Base-by-base conservation (phyloP, 805 yeast species). In the Metschnikowia chrysomelidarum region DNA sequence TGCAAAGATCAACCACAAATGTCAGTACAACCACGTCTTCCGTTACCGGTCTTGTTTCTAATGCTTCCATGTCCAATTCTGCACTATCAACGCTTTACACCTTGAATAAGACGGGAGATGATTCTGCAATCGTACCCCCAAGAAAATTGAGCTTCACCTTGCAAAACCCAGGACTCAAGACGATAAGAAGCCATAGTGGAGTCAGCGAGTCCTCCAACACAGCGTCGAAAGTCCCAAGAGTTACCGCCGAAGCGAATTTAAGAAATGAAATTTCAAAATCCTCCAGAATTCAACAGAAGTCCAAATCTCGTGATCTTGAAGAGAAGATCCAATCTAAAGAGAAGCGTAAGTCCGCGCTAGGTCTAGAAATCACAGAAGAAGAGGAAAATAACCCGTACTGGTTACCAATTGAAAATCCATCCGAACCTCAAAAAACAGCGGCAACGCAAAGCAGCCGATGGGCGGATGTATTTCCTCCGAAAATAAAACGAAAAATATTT, bases 401-500 rank as follows among this genome's bases (percentile, higher is more conserved):
- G 70, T 54, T 59, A 24, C 60, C 55, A 12, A 54, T 68, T 8
- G 43, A 45, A 4, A 91, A 89, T 49, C 96, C 97, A 0, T 87
- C 96, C 0, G 75, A 75, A 39, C 80, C 81, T 2, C 37, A 38
- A 11, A 13, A 21, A 10, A 12, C 20, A 1, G 22, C 32, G 16
- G 34, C 36, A 4, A 35, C 40, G 6, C 31, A 34, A 20, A 71
- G 76, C 28, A 91, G 95, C 5, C 74, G 95, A 39, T 93, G 98
- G 98, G 80, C 80, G 37, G 87, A 84, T 59, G 95, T 88, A 1
- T 87, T 87, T 49, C 96, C 98, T 0, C 73, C 74, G 10, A 74
- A 76, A 27, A 78, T 81, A 11, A 77, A 73, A 34, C 67, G 85
- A 35, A 75, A 76, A 48, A 66, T 80, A 11, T 81, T 89, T 32